Base-by-base conservation (phyloP, 176 grass and related monocot genomes). In the Raddia distichophylla region DNA sequence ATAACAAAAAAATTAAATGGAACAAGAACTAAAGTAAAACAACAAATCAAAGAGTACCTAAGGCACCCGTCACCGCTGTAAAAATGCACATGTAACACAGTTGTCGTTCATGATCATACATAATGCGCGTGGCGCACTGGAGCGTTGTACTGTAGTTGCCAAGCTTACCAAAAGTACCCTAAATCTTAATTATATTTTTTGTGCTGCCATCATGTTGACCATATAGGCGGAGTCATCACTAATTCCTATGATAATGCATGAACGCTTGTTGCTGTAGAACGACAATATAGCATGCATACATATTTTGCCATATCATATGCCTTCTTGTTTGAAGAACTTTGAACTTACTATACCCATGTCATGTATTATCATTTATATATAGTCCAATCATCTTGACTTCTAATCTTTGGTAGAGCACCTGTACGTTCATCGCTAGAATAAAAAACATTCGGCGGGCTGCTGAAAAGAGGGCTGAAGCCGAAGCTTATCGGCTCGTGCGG, bases 51-150 rank as follows among this genome's bases (percentile, higher is more conserved):
- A 27, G 1, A 27, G 27, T 0, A 27, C 27, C 27, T 27, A 27
- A 27, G 27, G 0, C 27, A 27, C 1, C 27, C 27, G 7, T 76
- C 64, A 17, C 19, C 49, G 60, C 67, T 64, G 52, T 16, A 72
- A 74, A 35, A 43, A 18, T 44, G 66, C 80, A 77, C 84, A 78
- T 80, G 80, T 5, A 61, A 55, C 62, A 10, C 49, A 10, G 60
- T 61, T 60, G 73, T 27, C 12, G 35, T 33, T 42, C 87, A 90
- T 93, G 64, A 87, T 87, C 80, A 51, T 15, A 3, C 84, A 87
- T 82, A 19, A 87, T 90, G 63, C 37, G 10, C 15, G 83, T 45
- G 32, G 43, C 27, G 73, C 78, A 50, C 27, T 7, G 46, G 46
- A 51, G 12, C 51, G 3, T 71, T 78, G 22, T 20, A 48, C 60